A percentile compares a stretch with the other conserved stretches of the same genome.
phyloP scores from a whole-genome alignment of 768 basidiomycete genomes.

The Rhodotorula taiwanensis region DNA sequence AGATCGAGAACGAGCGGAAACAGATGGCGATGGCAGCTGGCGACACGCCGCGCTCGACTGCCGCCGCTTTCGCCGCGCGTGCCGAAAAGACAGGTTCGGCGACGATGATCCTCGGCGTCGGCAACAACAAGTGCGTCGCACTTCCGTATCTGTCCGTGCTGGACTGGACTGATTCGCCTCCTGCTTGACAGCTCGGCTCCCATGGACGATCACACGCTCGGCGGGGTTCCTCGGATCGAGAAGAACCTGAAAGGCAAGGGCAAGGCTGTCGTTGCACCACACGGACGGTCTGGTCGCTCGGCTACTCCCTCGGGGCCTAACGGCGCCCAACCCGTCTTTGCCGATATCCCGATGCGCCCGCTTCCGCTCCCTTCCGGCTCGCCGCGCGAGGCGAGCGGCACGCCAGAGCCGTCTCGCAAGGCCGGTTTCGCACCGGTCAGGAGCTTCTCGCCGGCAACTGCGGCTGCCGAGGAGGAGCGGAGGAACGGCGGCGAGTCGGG shows the following conservation, averaged over 20 bases:
- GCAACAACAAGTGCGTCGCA: slow-evolving; percentile 39
- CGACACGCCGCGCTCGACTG: slow-evolving; percentile 94
- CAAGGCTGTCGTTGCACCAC: slow-evolving; percentile 12
- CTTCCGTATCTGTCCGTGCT: not conserved
- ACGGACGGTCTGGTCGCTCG: not conserved
- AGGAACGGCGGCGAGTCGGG: not conserved
- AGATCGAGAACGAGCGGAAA: slow-evolving; percentile 96
- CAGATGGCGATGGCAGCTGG: slow-evolving; percentile 86
- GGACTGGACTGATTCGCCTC: not conserved
- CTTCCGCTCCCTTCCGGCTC: slow-evolving; percentile 16
- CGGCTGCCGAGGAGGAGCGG: not conserved
- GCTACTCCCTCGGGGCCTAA: not conserved
- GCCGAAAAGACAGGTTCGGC: slow-evolving; percentile 93
- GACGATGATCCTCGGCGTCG: slow-evolving; percentile 68
- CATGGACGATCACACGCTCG: slow-evolving; percentile 20
- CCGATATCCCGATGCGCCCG: slow-evolving; percentile 32
- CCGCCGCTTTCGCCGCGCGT: slow-evolving; percentile 80
- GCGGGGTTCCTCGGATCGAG: slow-evolving; percentile 9
- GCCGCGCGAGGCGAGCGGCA: not conserved
- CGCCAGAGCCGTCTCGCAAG: slow-evolving; percentile 15
- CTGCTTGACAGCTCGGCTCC: slow-evolving; percentile 24
- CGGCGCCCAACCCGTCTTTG: not conserved
- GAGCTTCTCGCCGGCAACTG: slow-evolving; percentile 16
- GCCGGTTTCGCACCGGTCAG: slow-evolving; percentile 30
- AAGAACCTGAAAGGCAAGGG: slow-evolving; percentile 29